Evolutionary conservation across 2,329 filamentous ascomycete species (phyloP).

Genomic region (Nemania sp.): DNA sequence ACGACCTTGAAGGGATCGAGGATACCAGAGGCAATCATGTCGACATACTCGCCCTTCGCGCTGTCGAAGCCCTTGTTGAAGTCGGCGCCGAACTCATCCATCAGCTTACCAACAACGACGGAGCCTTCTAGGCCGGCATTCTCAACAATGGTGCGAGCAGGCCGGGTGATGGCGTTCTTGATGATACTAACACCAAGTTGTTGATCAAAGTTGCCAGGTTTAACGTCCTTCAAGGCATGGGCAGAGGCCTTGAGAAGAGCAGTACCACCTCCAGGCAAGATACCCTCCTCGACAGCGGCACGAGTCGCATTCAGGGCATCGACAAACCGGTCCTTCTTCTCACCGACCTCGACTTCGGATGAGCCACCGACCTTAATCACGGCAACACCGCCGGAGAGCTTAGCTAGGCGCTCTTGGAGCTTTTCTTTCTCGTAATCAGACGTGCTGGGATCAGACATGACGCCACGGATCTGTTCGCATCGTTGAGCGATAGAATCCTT

Average conservation of each 20-base stretch:
- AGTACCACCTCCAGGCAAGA: conserved; percentile 97
- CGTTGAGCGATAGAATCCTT: conserved; percentile 93
- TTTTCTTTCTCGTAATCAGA: conserved; percentile 99
- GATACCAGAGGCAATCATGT: conserved; percentile 97
- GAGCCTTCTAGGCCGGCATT: conserved; percentile 96
- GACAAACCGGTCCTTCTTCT: conserved; percentile 99
- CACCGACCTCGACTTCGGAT: conserved; percentile 96
- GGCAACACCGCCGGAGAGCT: conserved; percentile 97
- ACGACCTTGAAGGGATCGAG: conserved; percentile 99
- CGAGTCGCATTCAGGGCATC: conserved; percentile 98
- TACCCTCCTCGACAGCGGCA: conserved; percentile 97
- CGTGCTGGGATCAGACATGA: conserved; percentile 90
- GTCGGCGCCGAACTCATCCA: conserved; percentile 85
- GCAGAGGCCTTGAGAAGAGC: conserved; percentile 95
- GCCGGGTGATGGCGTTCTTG: conserved; percentile 96
- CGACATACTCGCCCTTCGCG: conserved; percentile 95
- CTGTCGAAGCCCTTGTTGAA: conserved; percentile 99
- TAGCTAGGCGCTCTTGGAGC: conserved; percentile 98
- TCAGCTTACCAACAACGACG: conserved; percentile 96
- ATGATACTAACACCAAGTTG: conserved; percentile 97
- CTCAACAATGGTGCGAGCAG: conserved; percentile 93
- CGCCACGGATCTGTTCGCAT: conserved; percentile 98
- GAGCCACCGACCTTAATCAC: conserved; percentile 99
- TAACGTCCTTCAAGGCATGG: conserved; percentile 81
- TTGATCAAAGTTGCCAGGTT: conserved; percentile 96